A percentile compares a stretch with the other conserved stretches of the same genome.
phyloP scores from a whole-genome alignment of 768 basidiomycete species.

The Mycena capillaripes region DNA sequence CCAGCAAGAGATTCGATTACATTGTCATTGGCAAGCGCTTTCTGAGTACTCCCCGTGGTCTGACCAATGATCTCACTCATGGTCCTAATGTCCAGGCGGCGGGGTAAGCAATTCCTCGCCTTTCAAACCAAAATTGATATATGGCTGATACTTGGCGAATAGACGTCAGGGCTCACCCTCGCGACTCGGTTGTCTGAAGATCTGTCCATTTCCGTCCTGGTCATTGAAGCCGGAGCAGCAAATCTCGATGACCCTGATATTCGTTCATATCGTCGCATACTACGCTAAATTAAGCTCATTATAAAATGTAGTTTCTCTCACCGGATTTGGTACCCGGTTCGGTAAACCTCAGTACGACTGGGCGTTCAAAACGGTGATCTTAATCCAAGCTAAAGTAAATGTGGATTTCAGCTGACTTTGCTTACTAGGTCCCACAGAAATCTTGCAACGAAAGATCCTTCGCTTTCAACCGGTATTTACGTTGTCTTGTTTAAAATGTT shows the following conservation, averaged over 20 bases:
- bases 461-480: neutral
- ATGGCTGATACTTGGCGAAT: neutral
- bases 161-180: conserved; percentile 49
- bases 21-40: conserved; percentile 6
- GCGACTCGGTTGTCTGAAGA: conserved; percentile 54
- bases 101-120: neutral
- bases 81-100: neutral
- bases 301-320: conserved; percentile 17
- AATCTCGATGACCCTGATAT: conserved; percentile 28
- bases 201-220: conserved; percentile 44
- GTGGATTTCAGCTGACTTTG: neutral
- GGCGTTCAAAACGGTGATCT: conserved; percentile 37
- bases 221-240: conserved; percentile 48
- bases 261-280: neutral
- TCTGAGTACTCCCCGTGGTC: no score
- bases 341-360: conserved; percentile 41
- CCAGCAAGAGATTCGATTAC: conserved; percentile 7
- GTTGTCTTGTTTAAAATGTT: no score
- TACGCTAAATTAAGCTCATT: neutral
- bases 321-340: conserved; percentile 30
- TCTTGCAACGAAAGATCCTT: conserved; percentile 21
- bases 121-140: neutral
- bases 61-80: neutral
- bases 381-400: neutral
- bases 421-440: conserved; percentile 30